A percentile compares a stretch with the other conserved stretches of the same genome.
phyloP scores from a whole-genome alignment of 2,329 filamentous ascomycete species.

The Cordyceps cicadae region DNA sequence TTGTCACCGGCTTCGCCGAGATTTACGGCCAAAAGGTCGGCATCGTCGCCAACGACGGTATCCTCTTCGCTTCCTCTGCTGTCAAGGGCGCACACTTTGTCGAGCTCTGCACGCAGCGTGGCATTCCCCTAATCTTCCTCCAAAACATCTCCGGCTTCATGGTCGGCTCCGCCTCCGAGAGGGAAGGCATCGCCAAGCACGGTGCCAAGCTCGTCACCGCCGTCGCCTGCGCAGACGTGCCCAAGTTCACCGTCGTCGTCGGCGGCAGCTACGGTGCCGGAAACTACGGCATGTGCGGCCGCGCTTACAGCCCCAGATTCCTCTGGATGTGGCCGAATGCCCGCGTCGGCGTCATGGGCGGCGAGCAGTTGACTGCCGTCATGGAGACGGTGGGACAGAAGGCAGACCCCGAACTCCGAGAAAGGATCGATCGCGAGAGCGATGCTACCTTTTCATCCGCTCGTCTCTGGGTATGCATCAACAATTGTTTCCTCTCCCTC shows the following conservation, averaged over 20 bases:
- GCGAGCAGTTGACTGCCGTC: conserved; percentile 81
- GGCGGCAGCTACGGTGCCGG: conserved; percentile 88
- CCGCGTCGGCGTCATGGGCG: conserved; percentile 92
- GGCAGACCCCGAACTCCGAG: conserved; percentile 70
- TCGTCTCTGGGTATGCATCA: conserved; percentile 65
- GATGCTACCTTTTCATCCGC: conserved; percentile 84
- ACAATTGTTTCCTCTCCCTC: not conserved
- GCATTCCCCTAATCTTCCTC: conserved; percentile 83
- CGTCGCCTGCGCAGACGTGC: conserved; percentile 86
- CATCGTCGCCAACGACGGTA: conserved; percentile 93
- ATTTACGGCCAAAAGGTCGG: conserved; percentile 89
- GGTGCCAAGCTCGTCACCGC: conserved; percentile 95
- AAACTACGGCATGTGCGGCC: conserved; percentile 97
- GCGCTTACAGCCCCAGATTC: conserved; percentile 85
- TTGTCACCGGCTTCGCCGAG: conserved; percentile 83
- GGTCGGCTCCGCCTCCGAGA: conserved; percentile 88
- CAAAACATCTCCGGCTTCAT: conserved; percentile 99
- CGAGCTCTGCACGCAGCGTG: conserved; percentile 83
- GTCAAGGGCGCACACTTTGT: conserved; percentile 97
- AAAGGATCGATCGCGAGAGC: conserved; percentile 81
- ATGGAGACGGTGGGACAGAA: conserved; percentile 91
- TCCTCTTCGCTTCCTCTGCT: conserved; percentile 80
- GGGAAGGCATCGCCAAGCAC: conserved; percentile 94
- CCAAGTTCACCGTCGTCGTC: conserved; percentile 96
- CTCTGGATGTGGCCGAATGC: conserved; percentile 98